A percentile compares a stretch with the other conserved stretches of the same genome.
phyloP scores from a whole-genome alignment of 129 eudicot genomes.

The Helianthus tuberosus region DNA sequence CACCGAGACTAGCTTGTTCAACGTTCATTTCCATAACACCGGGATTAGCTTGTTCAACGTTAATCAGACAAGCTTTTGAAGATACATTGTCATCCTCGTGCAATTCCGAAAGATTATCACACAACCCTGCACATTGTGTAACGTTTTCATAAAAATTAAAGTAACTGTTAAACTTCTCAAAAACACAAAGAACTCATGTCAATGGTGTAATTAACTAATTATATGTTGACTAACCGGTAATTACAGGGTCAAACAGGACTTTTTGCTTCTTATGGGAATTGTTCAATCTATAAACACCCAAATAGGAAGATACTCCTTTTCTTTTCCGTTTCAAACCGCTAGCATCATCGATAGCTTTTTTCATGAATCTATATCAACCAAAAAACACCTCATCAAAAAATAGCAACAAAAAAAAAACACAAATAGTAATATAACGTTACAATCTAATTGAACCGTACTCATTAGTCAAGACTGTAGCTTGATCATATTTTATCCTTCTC shows the following conservation, averaged over 20 bases:
- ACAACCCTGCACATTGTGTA: slow-evolving; percentile 50
- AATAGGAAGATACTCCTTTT: slow-evolving; percentile 46
- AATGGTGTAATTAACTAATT: background rate
- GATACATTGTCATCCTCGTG: slow-evolving; percentile 41
- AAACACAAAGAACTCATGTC: background rate
- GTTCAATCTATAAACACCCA: slow-evolving; percentile 58
- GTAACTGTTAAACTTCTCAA: background rate
- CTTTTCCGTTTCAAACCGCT: slow-evolving; percentile 39
- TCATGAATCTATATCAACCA: slow-evolving; percentile 56
- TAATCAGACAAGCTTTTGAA: slow-evolving; percentile 42
- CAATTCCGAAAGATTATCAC: slow-evolving; percentile 41
- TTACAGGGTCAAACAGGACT: slow-evolving; percentile 45
- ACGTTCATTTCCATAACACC: background rate
- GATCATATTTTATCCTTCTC: slow-evolving; percentile 57
- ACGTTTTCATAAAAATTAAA: background rate
- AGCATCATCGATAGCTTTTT: slow-evolving; percentile 45
- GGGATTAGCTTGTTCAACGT: slow-evolving; percentile 22
- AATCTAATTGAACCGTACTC: slow-evolving; percentile 34
- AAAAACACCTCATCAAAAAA: slow-evolving; percentile 14
- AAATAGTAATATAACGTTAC: background rate
- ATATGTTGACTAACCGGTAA: slow-evolving; percentile 55
- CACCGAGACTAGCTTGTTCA: too few species aligned
- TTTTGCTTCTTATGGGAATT: slow-evolving; percentile 47
- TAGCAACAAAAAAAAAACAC: background rate
- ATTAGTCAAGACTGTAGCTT: slow-evolving; percentile 60